phyloP scores from a whole-genome alignment of 257 asterid genomes.

The Solanum corneliomulleri region DNA sequence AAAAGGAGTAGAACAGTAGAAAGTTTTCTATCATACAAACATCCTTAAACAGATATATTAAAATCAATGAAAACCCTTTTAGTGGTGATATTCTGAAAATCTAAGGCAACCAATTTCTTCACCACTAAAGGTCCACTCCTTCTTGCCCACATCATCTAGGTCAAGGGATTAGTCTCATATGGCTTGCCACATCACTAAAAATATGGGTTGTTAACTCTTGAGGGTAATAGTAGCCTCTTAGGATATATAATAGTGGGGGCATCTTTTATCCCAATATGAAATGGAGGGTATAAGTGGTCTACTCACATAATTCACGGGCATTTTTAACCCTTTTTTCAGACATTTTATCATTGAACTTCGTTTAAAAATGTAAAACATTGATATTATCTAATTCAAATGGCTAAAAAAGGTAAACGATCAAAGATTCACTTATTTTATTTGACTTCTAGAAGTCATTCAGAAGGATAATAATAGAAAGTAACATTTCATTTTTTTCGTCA shows the following conservation, averaged over 20 bases:
- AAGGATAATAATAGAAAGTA: background rate
- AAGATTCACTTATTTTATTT: too few species aligned
- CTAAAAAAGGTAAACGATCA: background rate
- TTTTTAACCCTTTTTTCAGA: too few species aligned
- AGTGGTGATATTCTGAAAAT: too few species aligned
- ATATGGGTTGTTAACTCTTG: too few species aligned
- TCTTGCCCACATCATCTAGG: background rate
- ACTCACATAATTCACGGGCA: accelerated
- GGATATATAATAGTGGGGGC: background rate
- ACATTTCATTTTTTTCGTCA: background rate
- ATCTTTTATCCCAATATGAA: background rate
- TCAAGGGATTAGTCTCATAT: background rate
- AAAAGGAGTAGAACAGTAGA: too few species aligned
- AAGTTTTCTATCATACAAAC: too few species aligned
- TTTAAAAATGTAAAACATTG: background rate
- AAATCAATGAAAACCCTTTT: too few species aligned
- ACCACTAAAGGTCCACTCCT: background rate
- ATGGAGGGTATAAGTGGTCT: background rate
- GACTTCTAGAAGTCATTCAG: background rate
- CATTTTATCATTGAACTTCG: background rate
- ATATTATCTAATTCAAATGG: background rate
- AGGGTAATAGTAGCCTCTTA: background rate
- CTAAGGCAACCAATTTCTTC: too few species aligned
- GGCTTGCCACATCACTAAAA: background rate
- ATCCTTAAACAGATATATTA: too few species aligned